Conservation (phyloP, 345 rosid species). For the Psidium guajava region DNA sequence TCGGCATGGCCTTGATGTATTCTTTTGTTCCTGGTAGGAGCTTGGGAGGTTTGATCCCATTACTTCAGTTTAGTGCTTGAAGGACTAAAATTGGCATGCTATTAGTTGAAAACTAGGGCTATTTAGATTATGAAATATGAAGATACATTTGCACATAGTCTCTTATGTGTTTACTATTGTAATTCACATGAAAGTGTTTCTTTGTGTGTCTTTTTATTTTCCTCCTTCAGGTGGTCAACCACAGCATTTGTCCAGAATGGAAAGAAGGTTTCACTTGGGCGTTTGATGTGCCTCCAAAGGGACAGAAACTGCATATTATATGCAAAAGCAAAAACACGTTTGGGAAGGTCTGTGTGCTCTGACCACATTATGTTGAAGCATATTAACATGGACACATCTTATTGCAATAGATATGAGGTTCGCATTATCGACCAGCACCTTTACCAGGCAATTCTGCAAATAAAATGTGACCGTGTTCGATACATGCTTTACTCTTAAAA, state of each 20-base stretch:
- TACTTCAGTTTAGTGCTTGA: not conserved
- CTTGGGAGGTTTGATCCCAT: not conserved
- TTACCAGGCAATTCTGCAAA: not conserved
- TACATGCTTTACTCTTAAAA: not conserved
- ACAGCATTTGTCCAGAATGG: slow-evolving; percentile 70
- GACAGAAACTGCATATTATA: slow-evolving; percentile 80
- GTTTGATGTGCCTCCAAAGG: slow-evolving; percentile 88
- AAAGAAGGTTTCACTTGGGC: slow-evolving; percentile 84
- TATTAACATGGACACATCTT: not conserved
- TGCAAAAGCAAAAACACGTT: slow-evolving; percentile 91
- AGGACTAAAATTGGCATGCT: not conserved
- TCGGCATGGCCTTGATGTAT: not conserved
- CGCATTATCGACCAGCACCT: not conserved
- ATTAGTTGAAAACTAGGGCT: not conserved
- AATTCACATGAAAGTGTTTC: not conserved
- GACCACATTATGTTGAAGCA: not conserved
- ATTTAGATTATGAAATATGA: not conserved
- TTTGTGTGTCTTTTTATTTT: not conserved
- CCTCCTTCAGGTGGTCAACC: slow-evolving; percentile 52
- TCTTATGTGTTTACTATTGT: not conserved
- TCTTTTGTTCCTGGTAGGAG: not conserved
- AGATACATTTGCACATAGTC: not conserved
- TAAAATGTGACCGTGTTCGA: not conserved
- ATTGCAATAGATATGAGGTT: not conserved
- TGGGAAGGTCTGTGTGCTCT: slow-evolving; percentile 53